phyloP scores from a whole-genome alignment of 1,284 basidiomycete species.

The Boletus smithii region DNA sequence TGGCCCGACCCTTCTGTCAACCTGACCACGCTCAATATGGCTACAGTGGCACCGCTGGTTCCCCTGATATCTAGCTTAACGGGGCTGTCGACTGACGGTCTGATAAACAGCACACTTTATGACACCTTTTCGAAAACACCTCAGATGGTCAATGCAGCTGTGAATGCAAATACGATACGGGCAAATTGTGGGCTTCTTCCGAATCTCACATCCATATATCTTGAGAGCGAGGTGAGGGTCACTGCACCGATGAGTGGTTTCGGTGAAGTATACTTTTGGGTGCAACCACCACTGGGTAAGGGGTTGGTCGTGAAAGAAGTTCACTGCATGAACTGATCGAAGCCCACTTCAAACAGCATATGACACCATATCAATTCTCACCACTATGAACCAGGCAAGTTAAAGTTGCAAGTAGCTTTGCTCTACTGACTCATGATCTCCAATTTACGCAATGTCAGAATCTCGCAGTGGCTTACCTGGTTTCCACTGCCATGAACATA shows the following conservation, averaged over 20 bases:
- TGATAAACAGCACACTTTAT: neutral
- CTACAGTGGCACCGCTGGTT: neutral
- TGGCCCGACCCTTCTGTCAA: slow-evolving; percentile 1
- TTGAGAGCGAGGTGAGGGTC: too few relatives aligned
- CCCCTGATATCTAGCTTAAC: neutral
- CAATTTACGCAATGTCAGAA: neutral
- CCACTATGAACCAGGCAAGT: neutral
- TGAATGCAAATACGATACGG: neutral
- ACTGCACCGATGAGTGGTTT: neutral
- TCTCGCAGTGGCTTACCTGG: neutral
- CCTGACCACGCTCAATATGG: neutral
- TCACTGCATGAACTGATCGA: neutral
- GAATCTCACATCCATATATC: neutral
- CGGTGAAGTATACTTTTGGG: neutral
- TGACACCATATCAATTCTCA: neutral
- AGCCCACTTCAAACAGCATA: neutral
- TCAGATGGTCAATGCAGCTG: neutral
- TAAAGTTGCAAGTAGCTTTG: neutral
- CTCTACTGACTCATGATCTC: neutral
- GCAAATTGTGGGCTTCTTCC: neutral
- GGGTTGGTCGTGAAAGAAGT: neutral
- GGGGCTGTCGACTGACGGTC: neutral
- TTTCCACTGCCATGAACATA: neutral
- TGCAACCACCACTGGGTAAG: neutral
- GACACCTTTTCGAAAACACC: neutral